phyloP scores from a whole-genome alignment of 1,139 yeast species.

The Dujonia santamariae region DNA sequence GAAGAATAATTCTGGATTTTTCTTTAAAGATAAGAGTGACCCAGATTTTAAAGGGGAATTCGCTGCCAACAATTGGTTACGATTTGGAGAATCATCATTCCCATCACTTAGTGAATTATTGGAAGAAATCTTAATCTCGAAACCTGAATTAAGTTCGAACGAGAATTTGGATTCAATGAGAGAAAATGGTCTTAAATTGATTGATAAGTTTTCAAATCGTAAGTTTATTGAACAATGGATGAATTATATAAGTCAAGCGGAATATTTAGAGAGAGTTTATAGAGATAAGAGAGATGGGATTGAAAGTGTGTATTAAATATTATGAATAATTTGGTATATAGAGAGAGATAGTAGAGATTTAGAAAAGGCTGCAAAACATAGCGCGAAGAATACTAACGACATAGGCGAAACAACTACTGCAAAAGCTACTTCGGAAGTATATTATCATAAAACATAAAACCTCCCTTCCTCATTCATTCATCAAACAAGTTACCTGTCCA shows the following conservation, averaged over 20 bases:
- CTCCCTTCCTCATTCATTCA: too few relatives aligned
- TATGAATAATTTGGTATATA: too few relatives aligned
- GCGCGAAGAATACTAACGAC: too few relatives aligned
- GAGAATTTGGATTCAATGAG: conserved; percentile 44
- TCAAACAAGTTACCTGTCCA: too few relatives aligned
- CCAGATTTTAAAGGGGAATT: conserved; percentile 50
- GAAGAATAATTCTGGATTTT: conserved; percentile 61
- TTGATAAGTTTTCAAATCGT: conserved; percentile 67
- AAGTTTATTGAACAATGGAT: conserved; percentile 63
- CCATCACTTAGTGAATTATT: conserved; percentile 40
- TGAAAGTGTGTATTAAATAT: conserved; percentile 36
- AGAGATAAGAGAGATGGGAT: conserved; percentile 35
- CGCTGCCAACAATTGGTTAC: conserved; percentile 12
- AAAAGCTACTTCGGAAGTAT: neutral
- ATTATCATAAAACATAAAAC: neutral
- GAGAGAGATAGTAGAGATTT: too few relatives aligned
- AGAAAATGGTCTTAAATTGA: conserved; percentile 47
- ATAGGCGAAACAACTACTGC: neutral
- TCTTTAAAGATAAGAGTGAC: conserved; percentile 56
- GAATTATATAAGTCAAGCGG: conserved; percentile 35
- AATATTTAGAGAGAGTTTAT: conserved; percentile 33
- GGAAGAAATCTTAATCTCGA: conserved; percentile 37
- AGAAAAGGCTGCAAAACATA: too few relatives aligned
- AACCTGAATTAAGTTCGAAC: conserved; percentile 34
- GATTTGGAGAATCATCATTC: conserved; percentile 21